Evolutionary conservation across 345 rosid genomes (phyloP).

Genomic region (Salix suchowensis): DNA sequence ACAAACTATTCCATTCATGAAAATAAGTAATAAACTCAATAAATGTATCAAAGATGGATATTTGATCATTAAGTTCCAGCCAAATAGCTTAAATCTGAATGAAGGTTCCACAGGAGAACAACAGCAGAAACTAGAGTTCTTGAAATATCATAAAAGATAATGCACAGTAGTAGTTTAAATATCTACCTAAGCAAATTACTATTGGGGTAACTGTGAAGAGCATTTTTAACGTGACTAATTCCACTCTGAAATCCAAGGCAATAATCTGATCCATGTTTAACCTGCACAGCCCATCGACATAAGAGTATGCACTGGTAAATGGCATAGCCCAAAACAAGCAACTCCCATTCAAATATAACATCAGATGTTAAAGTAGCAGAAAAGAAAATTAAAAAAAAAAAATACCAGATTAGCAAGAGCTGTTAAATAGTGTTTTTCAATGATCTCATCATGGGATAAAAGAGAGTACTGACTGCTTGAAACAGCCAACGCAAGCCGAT

Average conservation of each 20-base stretch:
- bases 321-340: neutral
- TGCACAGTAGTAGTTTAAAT: constrained; percentile 4
- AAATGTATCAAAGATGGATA: neutral
- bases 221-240: constrained; percentile 65
- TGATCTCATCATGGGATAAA: constrained; percentile 51
- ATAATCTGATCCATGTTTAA: constrained; percentile 57
- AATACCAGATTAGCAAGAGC: constrained; percentile 75
- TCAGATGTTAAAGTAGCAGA: constrained; percentile 1
- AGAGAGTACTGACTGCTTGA: constrained; percentile 46
- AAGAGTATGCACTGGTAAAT: neutral
- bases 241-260: constrained; percentile 66
- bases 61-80: neutral
- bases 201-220: constrained; percentile 72
- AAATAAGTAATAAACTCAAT: too few species aligned
- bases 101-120: neutral
- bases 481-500: constrained; percentile 58
- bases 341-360: neutral
- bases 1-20: too few species aligned
- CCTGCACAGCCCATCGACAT: constrained; percentile 39
- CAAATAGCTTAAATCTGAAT: neutral
- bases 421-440: constrained; percentile 67
- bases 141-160: neutral
- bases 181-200: constrained; percentile 69
- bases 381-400: constrained; percentile 4
- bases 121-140: neutral